Evolutionary conservation across 176 grass and related monocot species (phyloP).

Genomic region (Oryza longistaminata): DNA sequence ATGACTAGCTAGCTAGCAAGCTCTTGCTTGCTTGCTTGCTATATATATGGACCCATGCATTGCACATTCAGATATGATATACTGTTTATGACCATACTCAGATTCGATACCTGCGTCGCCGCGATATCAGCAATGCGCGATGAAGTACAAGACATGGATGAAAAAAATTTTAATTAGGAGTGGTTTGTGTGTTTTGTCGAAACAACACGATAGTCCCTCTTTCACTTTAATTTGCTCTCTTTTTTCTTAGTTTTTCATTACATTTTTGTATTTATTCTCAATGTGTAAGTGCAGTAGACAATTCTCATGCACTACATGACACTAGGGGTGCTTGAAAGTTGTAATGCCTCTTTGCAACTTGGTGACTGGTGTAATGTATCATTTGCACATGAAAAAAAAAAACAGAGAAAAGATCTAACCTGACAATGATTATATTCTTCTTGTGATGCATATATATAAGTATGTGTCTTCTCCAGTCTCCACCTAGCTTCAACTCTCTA

Average conservation of each 20-base stretch:
- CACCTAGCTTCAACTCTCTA: neutral
- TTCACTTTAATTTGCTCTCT: neutral
- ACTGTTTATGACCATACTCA: conserved; percentile 17
- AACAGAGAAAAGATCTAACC: conserved; percentile 25
- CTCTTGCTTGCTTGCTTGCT: neutral
- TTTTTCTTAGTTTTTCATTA: neutral
- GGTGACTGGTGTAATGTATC: conserved; percentile 41
- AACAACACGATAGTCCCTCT: conserved; percentile 5
- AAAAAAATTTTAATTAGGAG: neutral
- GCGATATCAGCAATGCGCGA: neutral
- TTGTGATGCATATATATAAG: neutral
- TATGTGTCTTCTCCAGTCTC: neutral
- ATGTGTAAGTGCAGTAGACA: neutral
- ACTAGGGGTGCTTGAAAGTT: conserved; percentile 30
- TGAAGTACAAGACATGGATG: conserved; percentile 7
- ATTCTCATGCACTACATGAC: neutral
- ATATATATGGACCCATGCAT: neutral
- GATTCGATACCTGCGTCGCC: neutral
- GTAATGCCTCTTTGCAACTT: conserved; percentile 25
- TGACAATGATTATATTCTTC: conserved; percentile 18
- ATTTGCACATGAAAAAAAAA: conserved; percentile 47
- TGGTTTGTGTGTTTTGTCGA: neutral
- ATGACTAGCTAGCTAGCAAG: conserved; percentile 59
- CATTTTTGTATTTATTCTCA: conserved; percentile 12
- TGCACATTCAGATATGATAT: conserved; percentile 29